Base-by-base conservation (phyloP, 2,329 filamentous ascomycete species). In the Pseudofabraea citricarpa region DNA sequence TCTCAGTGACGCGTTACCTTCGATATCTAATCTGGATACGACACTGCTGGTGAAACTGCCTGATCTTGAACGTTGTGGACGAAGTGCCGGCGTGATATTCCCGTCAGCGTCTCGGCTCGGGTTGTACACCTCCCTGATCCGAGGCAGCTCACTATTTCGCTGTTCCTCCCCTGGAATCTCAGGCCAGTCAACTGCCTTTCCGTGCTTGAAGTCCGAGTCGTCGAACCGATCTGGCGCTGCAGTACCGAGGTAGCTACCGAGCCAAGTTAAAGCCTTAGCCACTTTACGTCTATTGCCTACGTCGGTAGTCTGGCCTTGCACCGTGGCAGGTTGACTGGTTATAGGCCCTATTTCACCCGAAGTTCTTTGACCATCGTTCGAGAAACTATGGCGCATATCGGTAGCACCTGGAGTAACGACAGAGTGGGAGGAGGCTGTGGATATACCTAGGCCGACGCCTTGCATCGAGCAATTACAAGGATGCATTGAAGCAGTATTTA, bases 141-240 rank as follows among this genome's bases (percentile, higher is more conserved):
- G 50, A 15, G 47, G 40, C 1, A 78, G 54, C 1, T 56, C 51
- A 1, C 51, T 55, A 36, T 78, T 78, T 22, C 73, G 67, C 2
- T 60, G 47, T 2, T 48, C 52, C 49, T 82, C 77, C 2, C 75
- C 79, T 0, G 79, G 79, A 0, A 78, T 64, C 42, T 73, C 68
- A 0, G 79, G 79, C 37, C 72, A 83, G n/a, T 67, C 64, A n/a
- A 60, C 56, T 3, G 72, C 70, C 33, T 62, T 63, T 15, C 72
- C 68, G 4, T 59, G 60, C 37, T 67, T 67, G 51, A 77, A 79
- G 2, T 67, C 67, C 0, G 67, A 68, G 22, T 72, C 66, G 41
- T 79, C 70, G 43, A 72, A 70, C 6, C 64, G 66, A n/a, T 72
- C 64, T 2, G 68, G 63, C 1, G 69, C 65, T 22, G 74, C 68